Conservation (phyloP, 2,329 filamentous ascomycete species). For the Xylaria sp. region DNA sequence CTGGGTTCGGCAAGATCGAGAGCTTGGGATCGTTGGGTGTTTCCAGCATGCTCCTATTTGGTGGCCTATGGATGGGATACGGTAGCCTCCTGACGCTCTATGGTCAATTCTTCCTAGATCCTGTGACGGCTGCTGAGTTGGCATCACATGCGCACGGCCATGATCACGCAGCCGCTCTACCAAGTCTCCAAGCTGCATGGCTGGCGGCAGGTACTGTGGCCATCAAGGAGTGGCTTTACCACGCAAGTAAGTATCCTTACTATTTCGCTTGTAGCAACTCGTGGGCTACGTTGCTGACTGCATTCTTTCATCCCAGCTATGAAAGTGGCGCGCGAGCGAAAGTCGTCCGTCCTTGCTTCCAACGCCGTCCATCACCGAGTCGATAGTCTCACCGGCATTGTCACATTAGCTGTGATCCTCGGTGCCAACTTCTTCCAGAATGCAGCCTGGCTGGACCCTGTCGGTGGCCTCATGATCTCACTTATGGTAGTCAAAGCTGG, state of each 20-base stretch:
- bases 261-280: neutral
- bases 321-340: slow-evolving; percentile 93
- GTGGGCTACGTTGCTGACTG: slow-evolving; percentile 44
- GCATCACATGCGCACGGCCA: slow-evolving; percentile 71
- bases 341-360: slow-evolving; percentile 93
- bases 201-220: slow-evolving; percentile 88
- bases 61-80: slow-evolving; percentile 92
- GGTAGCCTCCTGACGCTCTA: slow-evolving; percentile 77
- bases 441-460: slow-evolving; percentile 92
- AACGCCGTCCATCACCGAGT: slow-evolving; percentile 97
- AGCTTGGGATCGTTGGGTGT: slow-evolving; percentile 93
- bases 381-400: slow-evolving; percentile 93
- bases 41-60: slow-evolving; percentile 87
- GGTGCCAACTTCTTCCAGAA: slow-evolving; percentile 88
- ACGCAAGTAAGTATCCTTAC: slow-evolving; percentile 79
- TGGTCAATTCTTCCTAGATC: slow-evolving; percentile 77
- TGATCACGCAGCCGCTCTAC: slow-evolving; percentile 71
- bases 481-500: slow-evolving; percentile 93
- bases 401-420: slow-evolving; percentile 88
- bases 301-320: slow-evolving; percentile 69
- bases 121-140: slow-evolving; percentile 63
- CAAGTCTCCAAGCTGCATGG: slow-evolving; percentile 95
- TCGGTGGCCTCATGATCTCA: slow-evolving; percentile 92
- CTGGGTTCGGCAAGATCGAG: slow-evolving; percentile 97
- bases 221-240: slow-evolving; percentile 97